phyloP scores from a whole-genome alignment of 2,329 filamentous ascomycete genomes.

The Diaporthe citri region DNA sequence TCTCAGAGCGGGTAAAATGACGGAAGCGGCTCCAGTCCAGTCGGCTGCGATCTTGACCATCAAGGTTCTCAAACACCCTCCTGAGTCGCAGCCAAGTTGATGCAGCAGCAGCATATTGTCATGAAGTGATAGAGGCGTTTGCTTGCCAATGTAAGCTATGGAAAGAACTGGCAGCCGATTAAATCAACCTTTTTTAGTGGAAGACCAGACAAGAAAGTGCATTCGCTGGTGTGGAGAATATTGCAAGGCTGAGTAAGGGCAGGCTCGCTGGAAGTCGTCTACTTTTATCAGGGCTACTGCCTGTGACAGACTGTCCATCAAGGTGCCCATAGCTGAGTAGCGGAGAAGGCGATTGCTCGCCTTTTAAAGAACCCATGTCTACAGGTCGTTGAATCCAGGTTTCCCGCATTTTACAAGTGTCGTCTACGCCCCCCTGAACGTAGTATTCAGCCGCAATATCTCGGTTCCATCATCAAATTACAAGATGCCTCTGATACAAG shows the following conservation, averaged over 20 bases:
- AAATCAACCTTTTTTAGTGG: neutral
- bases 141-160: rapidly evolving
- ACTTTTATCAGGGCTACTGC: neutral
- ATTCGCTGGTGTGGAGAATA: neutral
- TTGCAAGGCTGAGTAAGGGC: no score
- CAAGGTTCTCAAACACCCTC: slow-evolving; percentile 1
- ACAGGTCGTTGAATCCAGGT: neutral
- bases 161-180: neutral
- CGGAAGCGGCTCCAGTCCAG: neutral
- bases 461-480: neutral
- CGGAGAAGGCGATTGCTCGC: neutral
- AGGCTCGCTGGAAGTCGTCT: neutral
- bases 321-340: neutral
- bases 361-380: neutral
- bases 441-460: no score
- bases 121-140: neutral
- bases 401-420: no score
- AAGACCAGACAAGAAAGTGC: neutral
- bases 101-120: neutral
- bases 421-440: neutral
- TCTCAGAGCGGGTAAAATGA: neutral
- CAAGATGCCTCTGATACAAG: slow-evolving; percentile 18
- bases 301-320: neutral
- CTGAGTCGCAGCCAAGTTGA: neutral
- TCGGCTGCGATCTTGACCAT: neutral